Base-by-base conservation (phyloP, 495 filamentous ascomycete species). In the Aspergillus coremiiformis region DNA sequence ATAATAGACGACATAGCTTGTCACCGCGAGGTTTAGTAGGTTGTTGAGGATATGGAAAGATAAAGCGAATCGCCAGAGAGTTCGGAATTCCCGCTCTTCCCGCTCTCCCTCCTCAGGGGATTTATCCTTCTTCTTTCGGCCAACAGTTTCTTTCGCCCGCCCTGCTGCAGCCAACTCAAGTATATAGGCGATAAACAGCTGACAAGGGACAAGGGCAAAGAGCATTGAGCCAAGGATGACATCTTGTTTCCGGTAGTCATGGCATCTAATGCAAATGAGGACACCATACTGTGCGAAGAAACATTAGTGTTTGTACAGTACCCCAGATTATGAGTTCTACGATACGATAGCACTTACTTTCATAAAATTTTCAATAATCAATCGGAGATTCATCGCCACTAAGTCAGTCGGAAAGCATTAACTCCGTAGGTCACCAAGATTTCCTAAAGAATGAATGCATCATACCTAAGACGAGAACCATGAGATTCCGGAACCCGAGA, bases 291-390 rank as follows among this genome's bases (percentile, higher is more conserved):
- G 60, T 27, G 19, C 10, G 45, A 27, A 32, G 27, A 33, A 43
- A n/a, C 21, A 44, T 32, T 46, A 35, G 57, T 62, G 63, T 17
- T 39, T 50, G 52, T 26, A 11, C 9, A 54, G 20, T 24, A 4
- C n/a, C n/a, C n/a, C n/a, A n/a, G n/a, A 15, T 9, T 12, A 51
- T 30, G 17, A 19, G 29, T 17, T 23, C 11, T n/a, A 44, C 39
- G 15, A 17, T n/a, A 44, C 39, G 15, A 17, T 29, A 19, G 22
- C 9, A 39, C 70, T 58, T 59, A 89, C 90, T 77, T 98, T 98
- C 75, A 90, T 87, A 60, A 89, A 95, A 60, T 98, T 98, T 72
- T 97, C 93, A 59, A 98, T 89, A 53, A 98, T 84, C 54, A 98
- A 76, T 55, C 93, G 81, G 8, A 98, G 73, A 59, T 98, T 98